A percentile compares a stretch with the other conserved stretches of the same genome.
Evolutionary conservation across 768 basidiomycete species (phyloP).

Genomic region (Pulveroboletus sp.): DNA sequence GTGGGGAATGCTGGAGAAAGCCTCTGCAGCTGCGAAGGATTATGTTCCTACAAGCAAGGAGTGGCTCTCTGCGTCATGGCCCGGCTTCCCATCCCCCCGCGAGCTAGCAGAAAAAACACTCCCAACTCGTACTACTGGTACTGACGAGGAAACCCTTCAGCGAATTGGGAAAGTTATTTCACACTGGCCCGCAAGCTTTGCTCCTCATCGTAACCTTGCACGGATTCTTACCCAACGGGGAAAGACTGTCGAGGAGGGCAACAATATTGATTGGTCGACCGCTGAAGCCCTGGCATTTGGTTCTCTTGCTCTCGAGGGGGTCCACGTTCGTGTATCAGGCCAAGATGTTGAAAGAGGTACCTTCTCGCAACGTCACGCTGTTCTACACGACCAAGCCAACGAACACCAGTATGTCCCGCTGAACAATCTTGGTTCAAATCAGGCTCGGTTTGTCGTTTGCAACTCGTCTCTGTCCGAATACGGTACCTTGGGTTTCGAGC

Average conservation of each 20-base stretch:
- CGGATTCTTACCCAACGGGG: constrained; percentile 88
- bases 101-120: constrained; percentile 90
- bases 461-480: constrained; percentile 97
- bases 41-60: constrained; percentile 94
- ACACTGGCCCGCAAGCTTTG: constrained; percentile 80
- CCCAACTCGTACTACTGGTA: constrained; percentile 87
- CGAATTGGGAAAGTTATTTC: constrained; percentile 87
- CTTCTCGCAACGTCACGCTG: constrained; percentile 97
- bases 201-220: constrained; percentile 87
- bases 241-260: constrained; percentile 88
- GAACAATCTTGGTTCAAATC: constrained; percentile 81
- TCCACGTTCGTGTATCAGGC: constrained; percentile 92
- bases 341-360: constrained; percentile 99
- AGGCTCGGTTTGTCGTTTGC: constrained; percentile 92
- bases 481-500: constrained; percentile 93
- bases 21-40: constrained; percentile 90
- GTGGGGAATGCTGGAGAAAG: constrained; percentile 98
- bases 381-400: constrained; percentile 93
- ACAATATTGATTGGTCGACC: constrained; percentile 96
- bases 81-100: constrained; percentile 96
- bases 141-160: constrained; percentile 71
- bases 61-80: constrained; percentile 98
- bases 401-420: constrained; percentile 89
- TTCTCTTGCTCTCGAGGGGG: constrained; percentile 86
- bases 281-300: constrained; percentile 98